Conservation (phyloP, 2,329 filamentous ascomycete species). For the Curvularia sp. region DNA sequence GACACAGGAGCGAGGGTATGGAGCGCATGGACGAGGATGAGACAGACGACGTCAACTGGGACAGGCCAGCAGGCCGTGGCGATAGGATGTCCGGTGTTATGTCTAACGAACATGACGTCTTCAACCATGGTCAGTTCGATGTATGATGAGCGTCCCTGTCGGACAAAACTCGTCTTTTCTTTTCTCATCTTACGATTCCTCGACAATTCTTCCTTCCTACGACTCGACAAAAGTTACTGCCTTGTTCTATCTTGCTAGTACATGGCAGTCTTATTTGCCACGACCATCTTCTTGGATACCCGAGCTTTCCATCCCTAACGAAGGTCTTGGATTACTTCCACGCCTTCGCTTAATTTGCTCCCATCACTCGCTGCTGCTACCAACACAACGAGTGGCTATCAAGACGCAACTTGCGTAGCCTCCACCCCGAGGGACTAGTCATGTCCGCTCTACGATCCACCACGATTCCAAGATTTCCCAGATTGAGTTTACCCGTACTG, state of each 20-base stretch:
- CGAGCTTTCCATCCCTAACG: conserved; percentile 24
- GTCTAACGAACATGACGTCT: conserved; percentile 56
- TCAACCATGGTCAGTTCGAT: conserved; percentile 53
- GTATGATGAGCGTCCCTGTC: conserved; percentile 35
- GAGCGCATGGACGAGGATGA: conserved; percentile 56
- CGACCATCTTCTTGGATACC: conserved; percentile 40
- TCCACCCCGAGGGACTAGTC: conserved; percentile 6
- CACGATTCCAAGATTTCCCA: conserved; percentile 18
- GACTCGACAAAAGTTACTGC: conserved; percentile 43
- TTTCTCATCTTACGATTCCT: conserved; percentile 11
- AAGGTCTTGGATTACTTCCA: conserved; percentile 33
- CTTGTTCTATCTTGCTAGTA: conserved; percentile 27
- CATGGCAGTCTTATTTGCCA: conserved; percentile 31
- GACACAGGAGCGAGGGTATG: conserved; percentile 46
- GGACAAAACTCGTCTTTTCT: conserved; percentile 13
- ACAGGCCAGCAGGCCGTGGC: conserved; percentile 50
- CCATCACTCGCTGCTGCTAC: conserved; percentile 17
- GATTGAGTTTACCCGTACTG: conserved; percentile 17
- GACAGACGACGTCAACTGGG: conserved; percentile 53
- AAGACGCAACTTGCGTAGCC: conserved; percentile 7
- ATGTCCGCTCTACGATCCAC: conserved; percentile 6
- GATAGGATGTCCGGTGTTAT: conserved; percentile 62
- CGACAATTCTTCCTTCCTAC: conserved; percentile 22
- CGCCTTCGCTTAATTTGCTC: conserved; percentile 20
- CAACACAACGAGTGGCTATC: conserved; percentile 9